Evolutionary conservation across 140 eudicot species (phyloP).

Genomic region (Erigeron philadelphicus): DNA sequence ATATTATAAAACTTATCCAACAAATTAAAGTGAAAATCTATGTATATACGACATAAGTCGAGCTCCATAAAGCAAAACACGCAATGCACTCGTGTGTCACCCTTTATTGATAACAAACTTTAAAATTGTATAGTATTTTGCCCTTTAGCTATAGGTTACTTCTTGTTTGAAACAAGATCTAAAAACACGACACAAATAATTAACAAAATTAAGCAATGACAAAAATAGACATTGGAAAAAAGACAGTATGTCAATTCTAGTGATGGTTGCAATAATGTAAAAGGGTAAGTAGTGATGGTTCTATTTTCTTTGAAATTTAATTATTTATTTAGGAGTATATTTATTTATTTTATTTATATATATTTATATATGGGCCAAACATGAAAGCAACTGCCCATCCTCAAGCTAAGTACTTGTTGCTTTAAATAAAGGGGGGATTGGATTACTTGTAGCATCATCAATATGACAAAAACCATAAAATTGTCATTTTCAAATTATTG

Average conservation of each 20-base stretch:
- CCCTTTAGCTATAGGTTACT: background rate
- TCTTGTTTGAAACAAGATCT: background rate
- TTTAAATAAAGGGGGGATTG: conserved; percentile 28
- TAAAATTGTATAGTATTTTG: background rate
- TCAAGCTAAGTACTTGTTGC: conserved; percentile 36
- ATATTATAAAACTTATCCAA: no score
- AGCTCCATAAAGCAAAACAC: background rate
- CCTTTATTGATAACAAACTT: background rate
- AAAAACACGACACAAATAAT: background rate
- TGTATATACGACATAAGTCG: no score
- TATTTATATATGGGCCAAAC: conserved; percentile 29
- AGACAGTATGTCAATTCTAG: conserved; percentile 30
- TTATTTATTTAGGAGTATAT: background rate
- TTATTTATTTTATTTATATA: no score
- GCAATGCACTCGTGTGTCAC: background rate
- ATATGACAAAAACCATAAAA: conserved; percentile 30
- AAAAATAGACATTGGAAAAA: conserved; percentile 15
- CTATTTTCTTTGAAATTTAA: background rate
- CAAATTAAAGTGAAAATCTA: no score
- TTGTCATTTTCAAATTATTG: conserved; percentile 39
- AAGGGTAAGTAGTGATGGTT: conserved; percentile 18
- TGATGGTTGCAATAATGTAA: conserved; percentile 33
- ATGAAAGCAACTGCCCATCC: conserved; percentile 39
- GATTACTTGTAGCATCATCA: conserved; percentile 30
- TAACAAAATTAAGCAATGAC: conserved; percentile 8